Conservation (phyloP, 768 basidiomycete species). For the Russula vinacea region DNA sequence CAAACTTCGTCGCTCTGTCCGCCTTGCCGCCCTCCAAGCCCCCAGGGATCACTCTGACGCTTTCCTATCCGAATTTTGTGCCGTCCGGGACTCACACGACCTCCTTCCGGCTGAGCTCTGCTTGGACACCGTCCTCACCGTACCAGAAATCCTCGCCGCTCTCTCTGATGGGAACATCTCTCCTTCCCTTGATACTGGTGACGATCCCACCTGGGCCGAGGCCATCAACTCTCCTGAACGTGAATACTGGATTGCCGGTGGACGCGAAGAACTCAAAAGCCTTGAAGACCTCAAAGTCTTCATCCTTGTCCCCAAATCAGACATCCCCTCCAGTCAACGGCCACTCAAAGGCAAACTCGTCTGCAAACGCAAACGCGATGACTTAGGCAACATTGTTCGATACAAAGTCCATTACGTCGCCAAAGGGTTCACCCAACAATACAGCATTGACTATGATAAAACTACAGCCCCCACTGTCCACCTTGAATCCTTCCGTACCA, state of each 20-base stretch:
- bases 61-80: too few relatives aligned
- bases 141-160: neutral
- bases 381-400: neutral
- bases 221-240: neutral
- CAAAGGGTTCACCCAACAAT: neutral
- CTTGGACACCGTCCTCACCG: too few relatives aligned
- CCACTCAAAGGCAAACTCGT: neutral
- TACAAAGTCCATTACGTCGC: neutral
- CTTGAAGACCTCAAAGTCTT: neutral
- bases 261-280: neutral
- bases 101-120: too few relatives aligned
- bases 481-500: neutral
- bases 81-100: too few relatives aligned
- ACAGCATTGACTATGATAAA: neutral
- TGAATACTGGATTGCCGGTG: neutral
- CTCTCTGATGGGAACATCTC: neutral
- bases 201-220: neutral
- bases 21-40: too few relatives aligned
- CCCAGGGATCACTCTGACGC: too few relatives aligned
- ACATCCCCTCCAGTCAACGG: neutral
- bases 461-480: neutral
- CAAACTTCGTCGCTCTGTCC: too few relatives aligned
- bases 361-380: neutral
- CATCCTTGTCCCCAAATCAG: neutral
- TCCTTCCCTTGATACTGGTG: neutral